Evolutionary conservation across 148 eudicot species (phyloP).

Genomic region (Chenopodium suecicum): DNA sequence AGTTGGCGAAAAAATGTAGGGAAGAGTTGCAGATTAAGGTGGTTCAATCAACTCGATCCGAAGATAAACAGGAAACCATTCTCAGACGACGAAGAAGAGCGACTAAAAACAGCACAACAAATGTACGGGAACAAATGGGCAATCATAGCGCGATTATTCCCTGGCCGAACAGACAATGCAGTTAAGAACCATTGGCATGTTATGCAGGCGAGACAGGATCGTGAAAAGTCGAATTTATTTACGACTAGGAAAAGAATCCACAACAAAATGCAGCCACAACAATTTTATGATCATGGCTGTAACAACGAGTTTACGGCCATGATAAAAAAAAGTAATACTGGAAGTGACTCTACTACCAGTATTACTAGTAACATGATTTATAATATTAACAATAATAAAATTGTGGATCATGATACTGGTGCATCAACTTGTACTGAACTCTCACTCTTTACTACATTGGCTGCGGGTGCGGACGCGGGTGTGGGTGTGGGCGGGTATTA

Average conservation of each 20-base stretch:
- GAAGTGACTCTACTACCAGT: slow-evolving; percentile 2
- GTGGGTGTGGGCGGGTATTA: background rate
- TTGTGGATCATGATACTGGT: slow-evolving; percentile 22
- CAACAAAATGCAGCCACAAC: background rate
- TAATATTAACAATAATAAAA: background rate
- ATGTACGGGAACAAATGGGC: slow-evolving; percentile 77
- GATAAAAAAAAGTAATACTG: background rate
- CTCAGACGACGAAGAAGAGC: slow-evolving; percentile 57
- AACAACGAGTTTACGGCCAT: background rate
- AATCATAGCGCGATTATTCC: slow-evolving; percentile 52
- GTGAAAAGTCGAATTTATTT: slow-evolving; percentile 28
- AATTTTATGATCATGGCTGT: background rate
- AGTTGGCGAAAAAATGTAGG: slow-evolving; percentile 28
- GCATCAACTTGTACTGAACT: slow-evolving; percentile 27
- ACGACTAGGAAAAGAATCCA: background rate
- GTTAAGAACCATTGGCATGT: slow-evolving; percentile 82
- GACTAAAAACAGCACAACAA: slow-evolving; percentile 45
- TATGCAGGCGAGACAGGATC: slow-evolving; percentile 49
- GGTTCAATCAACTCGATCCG: slow-evolving; percentile 76
- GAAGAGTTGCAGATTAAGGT: slow-evolving; percentile 73
- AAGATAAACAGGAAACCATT: slow-evolving; percentile 49
- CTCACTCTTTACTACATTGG: slow-evolving; percentile 11
- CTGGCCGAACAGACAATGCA: slow-evolving; percentile 68
- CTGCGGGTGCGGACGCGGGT: no score
- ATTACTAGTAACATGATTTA: background rate